Percentiles rank a stretch among this genome's conserved stretches.
Conservation (phyloP, 202 grass and related monocot species). For the Brachypodium distachyon region DNA sequence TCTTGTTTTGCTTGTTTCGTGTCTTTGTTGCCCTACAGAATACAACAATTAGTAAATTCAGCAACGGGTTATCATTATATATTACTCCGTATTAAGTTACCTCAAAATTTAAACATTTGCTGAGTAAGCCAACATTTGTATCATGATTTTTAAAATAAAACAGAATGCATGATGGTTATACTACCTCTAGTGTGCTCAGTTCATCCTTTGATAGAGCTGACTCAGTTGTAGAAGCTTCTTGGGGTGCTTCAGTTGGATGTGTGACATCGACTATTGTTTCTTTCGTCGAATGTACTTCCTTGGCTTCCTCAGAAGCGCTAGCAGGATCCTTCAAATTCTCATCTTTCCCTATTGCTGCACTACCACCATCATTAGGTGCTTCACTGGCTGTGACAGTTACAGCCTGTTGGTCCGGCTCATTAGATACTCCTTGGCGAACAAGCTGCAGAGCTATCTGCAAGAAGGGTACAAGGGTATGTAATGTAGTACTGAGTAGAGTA, state of each 20-base stretch:
- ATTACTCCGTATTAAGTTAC: neutral
- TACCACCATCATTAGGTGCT: slow-evolving; percentile 24
- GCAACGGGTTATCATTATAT: too few species aligned
- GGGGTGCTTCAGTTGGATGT: slow-evolving; percentile 15
- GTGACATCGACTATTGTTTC: slow-evolving; percentile 1
- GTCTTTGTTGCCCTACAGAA: slow-evolving; percentile 44
- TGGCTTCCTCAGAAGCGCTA: too few species aligned
- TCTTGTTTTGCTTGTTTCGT: slow-evolving; percentile 17
- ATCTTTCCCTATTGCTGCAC: slow-evolving; percentile 4
- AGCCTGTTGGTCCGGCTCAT: slow-evolving; percentile 41
- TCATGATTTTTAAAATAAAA: neutral
- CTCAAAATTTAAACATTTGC: neutral
- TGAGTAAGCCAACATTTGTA: neutral
- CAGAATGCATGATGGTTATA: neutral
- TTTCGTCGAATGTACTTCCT: neutral
- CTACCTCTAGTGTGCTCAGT: slow-evolving; percentile 27
- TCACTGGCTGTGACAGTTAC: slow-evolving; percentile 10
- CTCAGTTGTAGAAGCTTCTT: slow-evolving; percentile 10
- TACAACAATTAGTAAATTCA: neutral
- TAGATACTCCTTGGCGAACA: slow-evolving; percentile 72
- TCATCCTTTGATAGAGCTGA: neutral
- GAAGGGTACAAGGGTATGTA: neutral
- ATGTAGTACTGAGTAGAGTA: neutral
- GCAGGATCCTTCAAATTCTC: slow-evolving; percentile 42
- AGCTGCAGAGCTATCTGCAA: slow-evolving; percentile 88